phyloP scores from a whole-genome alignment of 2,329 filamentous ascomycete genomes.

The Penicillium sclerotigenum region DNA sequence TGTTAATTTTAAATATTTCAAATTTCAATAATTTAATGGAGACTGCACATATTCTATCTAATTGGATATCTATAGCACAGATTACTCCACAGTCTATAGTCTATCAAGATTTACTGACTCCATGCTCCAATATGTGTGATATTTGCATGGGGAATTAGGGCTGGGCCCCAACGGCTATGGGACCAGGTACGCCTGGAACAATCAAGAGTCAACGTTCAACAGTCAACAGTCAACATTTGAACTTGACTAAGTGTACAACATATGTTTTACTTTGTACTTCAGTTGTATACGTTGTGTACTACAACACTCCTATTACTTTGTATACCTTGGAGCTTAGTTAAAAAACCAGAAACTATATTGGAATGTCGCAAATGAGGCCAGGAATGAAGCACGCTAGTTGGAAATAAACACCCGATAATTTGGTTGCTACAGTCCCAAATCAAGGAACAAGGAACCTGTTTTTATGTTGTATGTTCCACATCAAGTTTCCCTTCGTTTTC shows the following conservation, averaged over 20 bases:
- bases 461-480: background rate
- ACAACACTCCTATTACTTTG: background rate
- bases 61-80: background rate
- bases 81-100: background rate
- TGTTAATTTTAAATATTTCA: background rate
- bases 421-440: constrained; percentile 6
- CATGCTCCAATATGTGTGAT: background rate
- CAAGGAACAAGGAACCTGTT: background rate
- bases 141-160: background rate
- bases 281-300: background rate
- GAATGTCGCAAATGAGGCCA: background rate
- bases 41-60: background rate
- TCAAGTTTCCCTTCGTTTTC: background rate
- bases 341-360: background rate
- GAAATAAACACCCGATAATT: background rate
- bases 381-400: constrained; percentile 8
- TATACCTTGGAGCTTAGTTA: background rate
- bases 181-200: background rate
- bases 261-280: background rate
- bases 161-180: background rate
- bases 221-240: background rate
- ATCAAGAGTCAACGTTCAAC: background rate
- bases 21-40: background rate
- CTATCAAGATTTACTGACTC: background rate
- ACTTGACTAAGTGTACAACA: background rate